These are phyloP conservation scores for Hymenoscyphus linearis DNA, from an alignment of 2,329 filamentous ascomycete genomes.

Conservation along the genomic window DNA sequence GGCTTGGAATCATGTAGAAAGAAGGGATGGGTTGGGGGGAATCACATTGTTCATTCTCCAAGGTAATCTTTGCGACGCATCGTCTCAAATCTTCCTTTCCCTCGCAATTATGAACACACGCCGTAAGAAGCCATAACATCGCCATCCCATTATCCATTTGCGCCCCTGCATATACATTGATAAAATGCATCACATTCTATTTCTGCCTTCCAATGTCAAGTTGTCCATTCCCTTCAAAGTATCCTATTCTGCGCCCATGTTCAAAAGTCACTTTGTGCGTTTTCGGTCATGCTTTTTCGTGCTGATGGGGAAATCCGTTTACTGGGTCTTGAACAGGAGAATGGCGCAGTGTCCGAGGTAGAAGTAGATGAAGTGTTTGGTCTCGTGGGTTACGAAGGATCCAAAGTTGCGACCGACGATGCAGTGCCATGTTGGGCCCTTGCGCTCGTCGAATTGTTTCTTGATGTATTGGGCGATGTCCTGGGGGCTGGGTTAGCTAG, in stretches of 20 bases:
- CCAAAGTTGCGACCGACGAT: conserved; percentile 98
- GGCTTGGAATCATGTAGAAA: neutral
- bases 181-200: neutral
- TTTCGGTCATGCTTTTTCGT: neutral
- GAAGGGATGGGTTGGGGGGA: neutral
- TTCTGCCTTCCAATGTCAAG: neutral
- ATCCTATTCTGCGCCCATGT: conserved; percentile 1
- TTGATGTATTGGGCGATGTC: conserved; percentile 96
- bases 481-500: conserved; percentile 39
- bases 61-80: neutral
- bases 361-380: conserved; percentile 99
- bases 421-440: conserved; percentile 98
- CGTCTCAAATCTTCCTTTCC: neutral
- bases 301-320: conserved; percentile 26
- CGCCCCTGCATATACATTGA: neutral
- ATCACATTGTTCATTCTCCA: conserved; percentile 1
- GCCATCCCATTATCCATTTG: neutral
- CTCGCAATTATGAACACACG: neutral
- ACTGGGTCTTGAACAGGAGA: conserved; percentile 98
- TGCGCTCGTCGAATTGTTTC: conserved; percentile 93
- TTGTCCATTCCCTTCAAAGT: neutral
- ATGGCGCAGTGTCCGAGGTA: conserved; percentile 98
- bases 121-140: neutral
- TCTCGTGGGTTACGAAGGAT: conserved; percentile 98
- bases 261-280: neutral